Evolutionary conservation across 225 moss, liverwort and hornwort genomes (phyloP).

Genomic region (Ulota crispa): DNA sequence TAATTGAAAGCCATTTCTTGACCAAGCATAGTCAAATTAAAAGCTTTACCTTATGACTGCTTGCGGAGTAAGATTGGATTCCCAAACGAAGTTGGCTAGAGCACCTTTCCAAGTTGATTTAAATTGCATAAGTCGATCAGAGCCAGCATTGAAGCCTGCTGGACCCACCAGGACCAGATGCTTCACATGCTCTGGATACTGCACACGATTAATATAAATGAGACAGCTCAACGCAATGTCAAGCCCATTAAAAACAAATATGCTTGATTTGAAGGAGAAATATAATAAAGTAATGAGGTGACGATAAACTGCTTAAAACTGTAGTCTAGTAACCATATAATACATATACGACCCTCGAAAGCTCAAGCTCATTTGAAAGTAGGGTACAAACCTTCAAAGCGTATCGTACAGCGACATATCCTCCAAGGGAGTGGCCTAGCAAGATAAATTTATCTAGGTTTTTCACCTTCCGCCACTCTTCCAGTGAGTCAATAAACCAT

Average conservation of each 20-base stretch:
- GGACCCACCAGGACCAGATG: conserved; percentile 80
- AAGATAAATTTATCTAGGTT: conserved; percentile 79
- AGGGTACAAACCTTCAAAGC: conserved; percentile 67
- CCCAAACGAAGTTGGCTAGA: conserved; percentile 82
- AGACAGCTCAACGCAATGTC: neutral
- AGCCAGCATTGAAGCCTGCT: conserved; percentile 63
- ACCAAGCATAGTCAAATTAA: neutral
- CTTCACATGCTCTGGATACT: conserved; percentile 92
- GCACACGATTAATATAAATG: conserved; percentile 7
- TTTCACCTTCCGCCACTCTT: conserved; percentile 93
- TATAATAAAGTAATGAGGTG: neutral
- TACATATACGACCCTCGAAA: neutral
- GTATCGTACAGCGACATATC: conserved; percentile 84
- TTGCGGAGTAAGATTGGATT: conserved; percentile 84
- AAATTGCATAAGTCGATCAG: conserved; percentile 63
- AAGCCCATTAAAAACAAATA: neutral
- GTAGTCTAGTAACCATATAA: neutral
- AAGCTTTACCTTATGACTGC: conserved; percentile 62
- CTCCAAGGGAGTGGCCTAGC: conserved; percentile 88
- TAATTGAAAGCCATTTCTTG: neutral
- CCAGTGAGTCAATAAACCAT: conserved; percentile 94
- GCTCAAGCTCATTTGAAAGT: neutral
- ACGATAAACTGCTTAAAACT: neutral
- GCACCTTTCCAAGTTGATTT: conserved; percentile 77
- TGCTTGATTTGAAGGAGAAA: neutral